Evolutionary conservation across 108 stramenopile genomes (phyloP), one percentile per base, ranked within the genome.

Genomic region (Nitzschia inconspicua): DNA sequence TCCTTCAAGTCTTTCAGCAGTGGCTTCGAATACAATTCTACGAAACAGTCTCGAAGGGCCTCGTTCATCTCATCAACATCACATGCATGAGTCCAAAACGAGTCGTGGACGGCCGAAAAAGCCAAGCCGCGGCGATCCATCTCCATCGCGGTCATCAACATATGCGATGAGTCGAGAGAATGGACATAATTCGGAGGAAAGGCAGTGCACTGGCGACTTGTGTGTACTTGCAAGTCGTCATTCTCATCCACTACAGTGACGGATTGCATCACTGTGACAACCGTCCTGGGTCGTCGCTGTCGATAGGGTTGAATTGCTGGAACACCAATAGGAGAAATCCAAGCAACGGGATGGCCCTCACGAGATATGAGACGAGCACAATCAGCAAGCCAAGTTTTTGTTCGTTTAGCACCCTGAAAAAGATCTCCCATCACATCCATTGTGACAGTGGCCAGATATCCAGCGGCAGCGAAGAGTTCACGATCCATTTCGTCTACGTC

Each of bases 141-240:
- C 58, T 95, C 93, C 6, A 95, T 48, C 11, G 96, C 94, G n/a
- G 99, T 99, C 77, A 99, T 63, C 16, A 99, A 78, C 99, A 99
- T 99, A 70, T 99, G 99, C 3, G 97, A 97, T 14, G 96, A 95
- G 65, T 99, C 99, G 44, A 99, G 71, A 16, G 97, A 98, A 66
- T 99, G 99, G 2, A 99, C 93, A 70, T 89, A 99, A 70, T 99
- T 99, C 7, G 99, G 99, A 34, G 99, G 99, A 56, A 99, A 99
- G 10, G 99, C 99, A 11, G 91, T 76, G 18, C 79, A 80, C 65
- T 98, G 98, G 28, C 93, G 88, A 30, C 72, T 60, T 20, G 68
- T 72, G 59, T 92, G 73, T 28, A 99, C 70, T 11, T 96, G 97
- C 5, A 98, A 75, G 18, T 86, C 72, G 48, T 97, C 99, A 29